Evolutionary conservation across 768 basidiomycete genomes (phyloP).

Genomic region (Coprinopsis strossmayeri): DNA sequence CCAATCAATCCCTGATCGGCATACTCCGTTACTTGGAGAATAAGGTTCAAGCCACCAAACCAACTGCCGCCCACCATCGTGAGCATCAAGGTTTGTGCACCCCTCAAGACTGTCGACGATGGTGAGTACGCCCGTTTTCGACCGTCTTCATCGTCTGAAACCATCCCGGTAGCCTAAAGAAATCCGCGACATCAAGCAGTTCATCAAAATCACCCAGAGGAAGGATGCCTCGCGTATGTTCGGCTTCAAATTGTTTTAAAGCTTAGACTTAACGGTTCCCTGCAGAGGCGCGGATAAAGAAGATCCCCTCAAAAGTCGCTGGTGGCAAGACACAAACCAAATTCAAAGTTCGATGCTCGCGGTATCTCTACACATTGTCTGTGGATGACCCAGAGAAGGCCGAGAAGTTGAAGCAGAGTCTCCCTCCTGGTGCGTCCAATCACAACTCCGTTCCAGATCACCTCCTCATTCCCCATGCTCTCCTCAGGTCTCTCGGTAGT

Average conservation of each 20-base stretch:
- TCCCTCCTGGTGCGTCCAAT: slow-evolving; percentile 79
- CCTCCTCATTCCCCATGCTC: neutral
- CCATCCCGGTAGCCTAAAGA: slow-evolving; percentile 73
- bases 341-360: slow-evolving; percentile 97
- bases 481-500: slow-evolving; percentile 58
- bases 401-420: slow-evolving; percentile 90
- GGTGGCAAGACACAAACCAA: slow-evolving; percentile 82
- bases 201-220: slow-evolving; percentile 94
- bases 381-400: slow-evolving; percentile 97
- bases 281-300: slow-evolving; percentile 96
- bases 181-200: slow-evolving; percentile 97
- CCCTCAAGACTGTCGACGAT: slow-evolving; percentile 35
- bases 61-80: neutral
- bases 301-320: slow-evolving; percentile 62
- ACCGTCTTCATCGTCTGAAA: neutral
- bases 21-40: slow-evolving; percentile 17
- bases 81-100: slow-evolving; percentile 8
- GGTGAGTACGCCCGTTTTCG: slow-evolving; percentile 23
- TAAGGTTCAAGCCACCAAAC: slow-evolving; percentile 30
- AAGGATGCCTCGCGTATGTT: slow-evolving; percentile 94
- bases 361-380: slow-evolving; percentile 95
- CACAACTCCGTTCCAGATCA: neutral
- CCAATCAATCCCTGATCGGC: slow-evolving; percentile 12
- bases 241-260: neutral
- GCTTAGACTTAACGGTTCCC: slow-evolving; percentile 1